phyloP scores from a whole-genome alignment of 495 filamentous ascomycete species.

The Cercophora sp. region DNA sequence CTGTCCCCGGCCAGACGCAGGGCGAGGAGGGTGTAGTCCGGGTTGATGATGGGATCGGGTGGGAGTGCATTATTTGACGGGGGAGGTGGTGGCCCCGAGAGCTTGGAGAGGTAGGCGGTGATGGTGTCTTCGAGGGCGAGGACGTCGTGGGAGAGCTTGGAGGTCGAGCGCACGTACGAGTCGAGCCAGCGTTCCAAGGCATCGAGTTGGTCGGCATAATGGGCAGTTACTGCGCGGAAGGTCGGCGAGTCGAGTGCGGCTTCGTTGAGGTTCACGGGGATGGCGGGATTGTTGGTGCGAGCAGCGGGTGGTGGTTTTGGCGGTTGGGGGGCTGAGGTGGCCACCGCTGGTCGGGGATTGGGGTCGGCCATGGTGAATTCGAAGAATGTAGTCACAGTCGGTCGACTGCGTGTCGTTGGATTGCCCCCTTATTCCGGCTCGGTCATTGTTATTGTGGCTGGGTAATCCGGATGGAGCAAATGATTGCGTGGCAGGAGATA shows the following conservation, averaged over 20 bases:
- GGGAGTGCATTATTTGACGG: conserved; percentile 62
- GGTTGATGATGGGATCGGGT: conserved; percentile 77
- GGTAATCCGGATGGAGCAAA: no score
- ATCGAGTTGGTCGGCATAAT: conserved; percentile 92
- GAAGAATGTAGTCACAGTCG: no score
- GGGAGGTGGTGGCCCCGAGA: conserved; percentile 30
- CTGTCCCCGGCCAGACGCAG: conserved; percentile 81
- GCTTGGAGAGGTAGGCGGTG: conserved; percentile 65
- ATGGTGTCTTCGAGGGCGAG: conserved; percentile 64
- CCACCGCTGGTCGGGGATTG: no score
- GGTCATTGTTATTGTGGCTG: no score
- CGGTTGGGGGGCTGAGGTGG: no score
- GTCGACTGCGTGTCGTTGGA: no score
- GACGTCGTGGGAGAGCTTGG: conserved; percentile 72
- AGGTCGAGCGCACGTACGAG: conserved; percentile 70
- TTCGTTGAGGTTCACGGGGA: conserved; percentile 88
- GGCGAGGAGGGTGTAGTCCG: conserved; percentile 89
- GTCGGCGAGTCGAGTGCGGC: conserved; percentile 93
- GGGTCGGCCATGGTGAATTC: no score
- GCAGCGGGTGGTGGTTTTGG: no score
- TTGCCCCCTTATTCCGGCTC: no score
- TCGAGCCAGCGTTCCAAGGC: conserved; percentile 92
- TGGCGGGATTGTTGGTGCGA: no score
- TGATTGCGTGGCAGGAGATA: no score
- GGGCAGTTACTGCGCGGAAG: conserved; percentile 81